Evolutionary conservation across 2,329 filamentous ascomycete species (phyloP), one percentile per base, ranked within the genome.

Genomic region (Aspergillus clavatus): DNA sequence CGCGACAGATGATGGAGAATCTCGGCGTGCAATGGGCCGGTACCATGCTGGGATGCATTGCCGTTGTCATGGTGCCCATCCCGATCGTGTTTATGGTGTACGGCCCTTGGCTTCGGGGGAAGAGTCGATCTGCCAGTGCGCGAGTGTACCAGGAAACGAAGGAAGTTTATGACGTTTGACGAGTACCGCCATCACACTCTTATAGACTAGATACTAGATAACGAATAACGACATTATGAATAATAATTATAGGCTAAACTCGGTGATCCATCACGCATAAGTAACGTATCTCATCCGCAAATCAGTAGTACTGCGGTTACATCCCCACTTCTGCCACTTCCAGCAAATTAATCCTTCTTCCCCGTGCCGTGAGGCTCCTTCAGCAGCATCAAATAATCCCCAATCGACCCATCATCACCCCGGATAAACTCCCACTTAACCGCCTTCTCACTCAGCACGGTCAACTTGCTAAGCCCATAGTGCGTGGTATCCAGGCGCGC

Each of bases 401-500:
- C 66, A 38, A 68, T 54, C 10, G 48, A 53, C 0, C 62, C 64
- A 38, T 65, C 65, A 41, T 64, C 66, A 22, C 75, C 74, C 6
- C 63, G 63, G 43, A 77, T 65, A 44, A 73, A 76, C 42, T 72
- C 59, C 68, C 70, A 77, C n/a, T 66, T 68, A 2, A 71, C 50
- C 1, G 66, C 62, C 3, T 59, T 70, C 4, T 65, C 60, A 41
- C 70, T 72, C 29, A 69, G 57, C 19, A 75, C 60, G 2, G 65
- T 70, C 40, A 76, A 48, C 58, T 72, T 76, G 59, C 66, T 74
- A 53, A 77, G 75, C 5, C 75, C 74, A 46, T 71, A 78, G 51
- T 77, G 63, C 31, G 60, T 55, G 43, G 63, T 63, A 56, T 78
- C 71, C 19, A 78, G 62, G 0, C 72, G 59, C 14, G 66, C 66